Evolutionary conservation across 352 stramenopile genomes (phyloP).

Genomic region (Pythium diclinum): DNA sequence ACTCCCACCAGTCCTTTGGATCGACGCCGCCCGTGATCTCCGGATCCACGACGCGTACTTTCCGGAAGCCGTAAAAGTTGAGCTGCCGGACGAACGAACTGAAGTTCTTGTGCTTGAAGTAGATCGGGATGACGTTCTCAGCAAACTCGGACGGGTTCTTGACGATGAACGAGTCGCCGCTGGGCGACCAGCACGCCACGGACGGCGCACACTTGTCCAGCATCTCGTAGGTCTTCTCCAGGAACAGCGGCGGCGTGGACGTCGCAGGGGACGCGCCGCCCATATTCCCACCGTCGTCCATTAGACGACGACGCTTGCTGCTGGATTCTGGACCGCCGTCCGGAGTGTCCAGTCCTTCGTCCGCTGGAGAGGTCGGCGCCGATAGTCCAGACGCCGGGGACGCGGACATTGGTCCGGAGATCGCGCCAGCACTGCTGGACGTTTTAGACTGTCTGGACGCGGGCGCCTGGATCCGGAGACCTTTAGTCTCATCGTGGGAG

Average conservation of each 20-base stretch:
- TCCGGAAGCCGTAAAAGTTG: constrained; percentile 91
- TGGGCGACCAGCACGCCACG: constrained; percentile 72
- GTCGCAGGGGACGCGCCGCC: background rate
- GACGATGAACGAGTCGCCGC: constrained; percentile 87
- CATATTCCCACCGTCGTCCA: constrained; percentile 5
- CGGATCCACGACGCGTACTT: constrained; percentile 55
- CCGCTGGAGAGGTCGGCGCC: constrained; percentile 32
- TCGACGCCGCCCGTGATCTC: constrained; percentile 37
- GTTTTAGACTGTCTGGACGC: constrained; percentile 2
- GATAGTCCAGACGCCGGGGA: constrained; percentile 35
- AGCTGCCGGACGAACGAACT: constrained; percentile 91
- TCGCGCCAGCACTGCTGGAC: background rate
- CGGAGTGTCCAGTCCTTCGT: constrained; percentile 34
- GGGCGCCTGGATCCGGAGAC: constrained; percentile 27
- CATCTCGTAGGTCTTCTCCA: constrained; percentile 91
- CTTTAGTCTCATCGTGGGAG: background rate
- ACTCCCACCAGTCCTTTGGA: constrained; percentile 79
- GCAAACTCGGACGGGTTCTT: constrained; percentile 85
- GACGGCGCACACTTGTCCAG: constrained; percentile 73
- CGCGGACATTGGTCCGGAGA: constrained; percentile 8
- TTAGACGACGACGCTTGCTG: constrained; percentile 18
- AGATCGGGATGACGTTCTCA: constrained; percentile 82
- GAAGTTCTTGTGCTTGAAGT: constrained; percentile 94
- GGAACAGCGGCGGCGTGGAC: constrained; percentile 51
- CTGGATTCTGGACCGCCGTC: constrained; percentile 27